Evolutionary conservation across 2,329 filamentous ascomycete genomes (phyloP), one percentile per base, ranked within the genome.

Genomic region (Chlorencoelia australis): DNA sequence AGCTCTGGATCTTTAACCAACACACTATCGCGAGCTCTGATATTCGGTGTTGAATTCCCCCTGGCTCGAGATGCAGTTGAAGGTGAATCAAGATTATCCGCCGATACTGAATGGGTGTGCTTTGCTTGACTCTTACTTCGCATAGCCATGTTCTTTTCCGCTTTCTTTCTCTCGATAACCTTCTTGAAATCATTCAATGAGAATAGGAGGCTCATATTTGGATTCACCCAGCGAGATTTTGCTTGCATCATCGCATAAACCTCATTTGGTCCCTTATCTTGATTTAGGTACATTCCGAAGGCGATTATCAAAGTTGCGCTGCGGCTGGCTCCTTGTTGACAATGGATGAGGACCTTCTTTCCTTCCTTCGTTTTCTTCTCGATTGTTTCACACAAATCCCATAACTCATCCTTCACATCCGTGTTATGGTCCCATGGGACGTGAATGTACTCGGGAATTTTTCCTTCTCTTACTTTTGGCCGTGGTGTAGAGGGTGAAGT

Each of bases 131-230:
- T 75, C 41, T 71, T 30, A 68, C 71, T 14, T 60, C 33, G 35
- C 4, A 24, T 11, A 66, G 43, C 33, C n/a, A 38, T 40, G 7
- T 41, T 44, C 33, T 49, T 52, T 58, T 61, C 51, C 4, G 60
- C 42, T 45, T 62, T 69, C 56, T 65, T 73, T 52, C 66, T 69
- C 1, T 67, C 60, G 3, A 79, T 57, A 32, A 78, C 66, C 52
- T 79, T 79, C 48, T 79, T 75, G 54, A 88, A 89, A 52, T 89
- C 83, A 56, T 88, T 83, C 31, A 93, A 64, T 48, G 85, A 87
- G 67, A 91, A 91, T 69, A 93, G 87, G 47, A 93, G 67, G 48
- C 84, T 84, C 85, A 93, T 93, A 58, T 93, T 93, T 0, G 84
- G 84, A 40, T 84, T 87, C 49, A 93, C 89, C 84, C 85, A 93